Base-by-base conservation (phyloP, 2,329 filamentous ascomycete species). In the Berkeleyomyces rouxiae region DNA sequence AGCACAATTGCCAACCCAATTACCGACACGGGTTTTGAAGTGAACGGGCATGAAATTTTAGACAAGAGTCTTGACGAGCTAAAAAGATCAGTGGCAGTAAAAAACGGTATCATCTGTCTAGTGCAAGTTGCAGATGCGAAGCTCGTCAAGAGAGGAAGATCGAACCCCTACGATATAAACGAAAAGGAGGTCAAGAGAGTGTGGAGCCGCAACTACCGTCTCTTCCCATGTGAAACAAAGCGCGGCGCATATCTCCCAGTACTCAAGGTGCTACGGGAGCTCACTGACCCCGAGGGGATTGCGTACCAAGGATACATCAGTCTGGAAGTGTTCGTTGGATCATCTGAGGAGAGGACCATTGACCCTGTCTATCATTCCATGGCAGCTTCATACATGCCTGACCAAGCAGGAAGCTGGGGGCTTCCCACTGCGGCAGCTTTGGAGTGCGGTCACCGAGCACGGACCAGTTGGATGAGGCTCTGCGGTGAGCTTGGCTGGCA, bases 201-300 rank as follows among this genome's bases (percentile, higher is more conserved):
- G 3, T 67, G 66, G 67, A 67, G 66, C 46, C 65, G 66, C 13
- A 66, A 65, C 40, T 60, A 63, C 36, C 63, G 67, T 23, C 49
- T 65, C 31, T 68, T 67, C 49, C 68, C 67, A 3, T 59, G 66
- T n/a, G 65, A 67, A 43, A 37, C 64, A 13, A 39, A 58, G 46
- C 13, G 37, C 40, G 61, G 57, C 6, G 66, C 65, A 3, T 68
- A 70, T 44, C 67, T 76, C 47, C 70, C 69, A 3, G 63, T 71
- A 5, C 59, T 71, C 4, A 66, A 67, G 3, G 66, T 69, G 1
- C 66, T 74, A n/a, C 70, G 73, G 66, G 68, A 70, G 4, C 66
- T 68, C 9, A 62, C 61, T 4, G 46, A 40, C n/a, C 40, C 63
- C 2, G 64, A 60, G 7, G 47, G 37, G 13, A 16, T 64, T 37